Evolutionary conservation across 2,329 filamentous ascomycete species (phyloP).

Genomic region (Cladosporium colombiae): DNA sequence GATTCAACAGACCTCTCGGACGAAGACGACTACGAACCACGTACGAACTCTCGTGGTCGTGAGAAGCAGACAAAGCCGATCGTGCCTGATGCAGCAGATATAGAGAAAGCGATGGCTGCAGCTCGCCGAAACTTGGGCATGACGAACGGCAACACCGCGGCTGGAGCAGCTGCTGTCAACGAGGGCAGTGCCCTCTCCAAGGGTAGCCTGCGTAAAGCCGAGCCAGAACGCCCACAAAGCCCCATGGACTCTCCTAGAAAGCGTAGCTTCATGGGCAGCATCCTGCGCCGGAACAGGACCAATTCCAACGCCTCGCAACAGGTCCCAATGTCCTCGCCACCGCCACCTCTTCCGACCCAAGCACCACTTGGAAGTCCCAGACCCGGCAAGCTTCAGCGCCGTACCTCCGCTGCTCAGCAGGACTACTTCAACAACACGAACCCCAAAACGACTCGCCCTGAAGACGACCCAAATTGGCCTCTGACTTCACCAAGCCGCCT

Average conservation of each 20-base stretch:
- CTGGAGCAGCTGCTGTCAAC: conserved; percentile 22
- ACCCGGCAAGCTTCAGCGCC: conserved; percentile 38
- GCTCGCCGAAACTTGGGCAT: conserved; percentile 37
- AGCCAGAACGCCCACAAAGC: conserved; percentile 5
- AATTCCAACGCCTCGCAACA: conserved; percentile 30
- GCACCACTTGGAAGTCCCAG: conserved; percentile 45
- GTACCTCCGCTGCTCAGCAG: conserved; percentile 25
- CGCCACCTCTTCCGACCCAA: conserved; percentile 17
- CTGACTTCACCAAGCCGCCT: conserved; percentile 38
- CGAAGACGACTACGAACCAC: conserved; percentile 42
- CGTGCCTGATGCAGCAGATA: conserved; percentile 37
- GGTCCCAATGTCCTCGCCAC: conserved; percentile 25
- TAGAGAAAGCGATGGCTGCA: conserved; percentile 42
- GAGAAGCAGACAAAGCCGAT: conserved; percentile 34
- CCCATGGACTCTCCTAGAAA: conserved; percentile 23
- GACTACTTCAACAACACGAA: conserved; percentile 17
- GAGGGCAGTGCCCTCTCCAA: conserved; percentile 38
- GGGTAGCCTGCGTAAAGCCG: conserved; percentile 41
- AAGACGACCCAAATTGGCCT: conserved; percentile 47
- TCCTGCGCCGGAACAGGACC: conserved; percentile 38
- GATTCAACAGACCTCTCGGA: conserved; percentile 57
- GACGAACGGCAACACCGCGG: conserved; percentile 24
- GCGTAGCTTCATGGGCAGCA: conserved; percentile 37
- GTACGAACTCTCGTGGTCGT: conserved; percentile 47
- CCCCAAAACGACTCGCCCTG: not conserved